A percentile compares a stretch with the other conserved stretches of the same genome.
These are phyloP conservation scores for Blepharisma undulans DNA, from an alignment of 169 alveolate species.

Conservation along the genomic window DNA sequence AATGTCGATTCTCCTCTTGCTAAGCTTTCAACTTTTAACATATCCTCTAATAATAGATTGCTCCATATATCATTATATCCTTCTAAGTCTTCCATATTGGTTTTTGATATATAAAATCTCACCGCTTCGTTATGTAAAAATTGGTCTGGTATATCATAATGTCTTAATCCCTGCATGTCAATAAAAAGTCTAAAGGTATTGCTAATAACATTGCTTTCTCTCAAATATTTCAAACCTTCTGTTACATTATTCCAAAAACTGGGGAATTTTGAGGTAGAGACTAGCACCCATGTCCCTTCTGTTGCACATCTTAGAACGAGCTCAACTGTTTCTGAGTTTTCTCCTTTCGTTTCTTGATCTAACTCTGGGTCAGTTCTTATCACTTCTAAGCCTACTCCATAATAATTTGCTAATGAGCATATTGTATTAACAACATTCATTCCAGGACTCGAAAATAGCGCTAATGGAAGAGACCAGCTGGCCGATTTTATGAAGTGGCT, in stretches of 20 bases:
- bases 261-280: slow-evolving; percentile 58
- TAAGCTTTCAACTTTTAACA: background rate
- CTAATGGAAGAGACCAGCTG: slow-evolving; percentile 58
- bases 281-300: slow-evolving; percentile 64
- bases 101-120: slow-evolving; percentile 45
- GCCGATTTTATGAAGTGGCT: slow-evolving; percentile 59
- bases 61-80: slow-evolving; percentile 73
- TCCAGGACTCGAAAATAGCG: slow-evolving; percentile 34
- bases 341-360: slow-evolving; percentile 25
- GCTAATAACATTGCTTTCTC: slow-evolving; percentile 11
- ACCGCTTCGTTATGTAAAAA: slow-evolving; percentile 50
- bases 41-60: slow-evolving; percentile 40
- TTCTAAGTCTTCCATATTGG: slow-evolving; percentile 65
- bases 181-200: slow-evolving; percentile 59
- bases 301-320: slow-evolving; percentile 56
- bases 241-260: slow-evolving; percentile 44
- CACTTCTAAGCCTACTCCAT: slow-evolving; percentile 67
- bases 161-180: slow-evolving; percentile 52
- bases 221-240: slow-evolving; percentile 21
- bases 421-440: slow-evolving; percentile 61
- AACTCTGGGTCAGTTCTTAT: slow-evolving; percentile 57
- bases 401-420: slow-evolving; percentile 62
- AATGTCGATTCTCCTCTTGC: background rate
- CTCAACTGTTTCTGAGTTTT: slow-evolving; percentile 43
- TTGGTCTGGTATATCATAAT: slow-evolving; percentile 48